Base-by-base conservation (phyloP, 2,329 filamentous ascomycete genomes). In the Myriosclerotinia scirpicola region DNA sequence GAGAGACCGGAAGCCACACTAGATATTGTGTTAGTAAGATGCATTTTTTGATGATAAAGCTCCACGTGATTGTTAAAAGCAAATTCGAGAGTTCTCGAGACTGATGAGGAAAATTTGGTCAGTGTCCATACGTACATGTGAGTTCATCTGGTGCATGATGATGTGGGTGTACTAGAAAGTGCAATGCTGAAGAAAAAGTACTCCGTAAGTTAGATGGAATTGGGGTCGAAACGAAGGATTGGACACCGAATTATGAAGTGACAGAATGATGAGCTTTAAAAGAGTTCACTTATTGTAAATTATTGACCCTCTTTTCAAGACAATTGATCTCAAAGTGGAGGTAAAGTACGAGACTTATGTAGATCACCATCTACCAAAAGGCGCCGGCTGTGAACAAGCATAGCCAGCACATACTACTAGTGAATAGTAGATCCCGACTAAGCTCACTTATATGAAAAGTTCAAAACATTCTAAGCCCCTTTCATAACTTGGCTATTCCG, bases 71-170 rank as follows among this genome's bases (percentile, higher is more conserved):
- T 34, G 30, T 34, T 5, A 34, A 34, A 3, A 34, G 6, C 30
- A 34, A 34, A 6, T 34, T 6, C 17, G 40, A 44, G 55, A 54
- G 14, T 38, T 22, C n/a, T 14, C 11, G 20, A 44, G 55, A 14
- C 38, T n/a, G 26, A 14, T 14, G 38, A 30, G 53, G 11, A n/a
- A 36, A 30, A 34, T 30, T 17, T 34, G 5, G 42, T 34, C 17
- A 42, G 60, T 54, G 60, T 30, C 22, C 38, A 36, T 55, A 44
- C 42, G 46, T 9, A 9, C 40, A 30, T 34, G 50, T 55, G 48
- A 50, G 53, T 55, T 54, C 20, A 40, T 54, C 61, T 54, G 50
- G 22, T 54, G 26, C 61, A 64, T 55, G 40, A n/a, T 34, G 38
- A n/a, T 44, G 12, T 44, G 22, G n/a, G 15, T 44, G 14, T 15